phyloP scores from a whole-genome alignment of 495 filamentous ascomycete genomes.

The Lophium mytilinum region DNA sequence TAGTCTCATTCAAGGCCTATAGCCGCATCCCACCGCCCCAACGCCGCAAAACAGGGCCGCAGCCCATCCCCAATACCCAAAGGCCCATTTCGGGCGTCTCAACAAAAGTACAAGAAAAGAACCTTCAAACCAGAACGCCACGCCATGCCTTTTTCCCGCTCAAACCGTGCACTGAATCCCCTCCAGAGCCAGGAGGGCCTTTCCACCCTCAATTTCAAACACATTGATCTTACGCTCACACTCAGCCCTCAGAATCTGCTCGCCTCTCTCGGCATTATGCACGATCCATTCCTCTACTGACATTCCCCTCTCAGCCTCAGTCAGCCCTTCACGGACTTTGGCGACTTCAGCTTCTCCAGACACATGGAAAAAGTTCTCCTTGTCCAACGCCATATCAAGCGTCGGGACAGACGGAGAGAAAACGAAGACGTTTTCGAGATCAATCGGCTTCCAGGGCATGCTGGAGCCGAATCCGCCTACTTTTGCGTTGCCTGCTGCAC shows the following conservation, averaged over 20 bases:
- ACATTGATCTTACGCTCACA: conserved; percentile 71
- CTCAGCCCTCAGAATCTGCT: conserved; percentile 66
- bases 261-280: conserved; percentile 68
- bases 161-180: conserved; percentile 45
- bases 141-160: too few species aligned
- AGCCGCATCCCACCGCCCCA: too few species aligned
- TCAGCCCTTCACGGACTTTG: conserved; percentile 46
- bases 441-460: background rate
- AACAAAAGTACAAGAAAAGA: too few species aligned
- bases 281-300: conserved; percentile 88
- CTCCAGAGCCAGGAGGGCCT: conserved; percentile 69
- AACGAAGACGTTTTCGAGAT: conserved; percentile 4
- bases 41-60: too few species aligned
- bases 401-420: background rate
- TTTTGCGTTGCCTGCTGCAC: background rate
- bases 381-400: conserved; percentile 34
- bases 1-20: too few species aligned
- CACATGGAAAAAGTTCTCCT: conserved; percentile 35
- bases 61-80: too few species aligned
- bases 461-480: background rate
- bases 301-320: conserved; percentile 76
- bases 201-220: conserved; percentile 75
- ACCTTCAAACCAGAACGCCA: too few species aligned
- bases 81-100: too few species aligned
- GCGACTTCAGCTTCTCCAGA: conserved; percentile 34